Evolutionary conservation across 2,329 filamentous ascomycete species (phyloP), one percentile per base, ranked within the genome.

Genomic region (Didymella lethalis): DNA sequence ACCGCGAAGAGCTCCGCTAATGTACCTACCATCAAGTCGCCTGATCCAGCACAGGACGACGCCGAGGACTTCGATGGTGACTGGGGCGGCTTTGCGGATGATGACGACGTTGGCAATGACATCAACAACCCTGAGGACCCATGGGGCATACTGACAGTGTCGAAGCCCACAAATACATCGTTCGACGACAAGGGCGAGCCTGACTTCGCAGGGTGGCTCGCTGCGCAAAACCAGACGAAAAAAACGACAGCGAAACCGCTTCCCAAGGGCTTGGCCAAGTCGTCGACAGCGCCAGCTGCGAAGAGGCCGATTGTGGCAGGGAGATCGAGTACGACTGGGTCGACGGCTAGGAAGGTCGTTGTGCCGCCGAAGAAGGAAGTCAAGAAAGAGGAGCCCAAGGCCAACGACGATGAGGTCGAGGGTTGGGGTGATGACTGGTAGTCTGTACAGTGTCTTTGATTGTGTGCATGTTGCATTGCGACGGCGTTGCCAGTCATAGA

Each of bases 131-230:
- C 84, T 54, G 82, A 86, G 58, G 81, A 84, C 36, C 81, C 84
- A 20, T 81, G 81, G 69, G 81, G 82, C 23, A 74, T 78, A 32
- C 84, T 82, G 78, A 75, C 58, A 56, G 70, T 74, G 70, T 74
- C 77, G n/a, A 40, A 40, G 36, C 36, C 36, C 11, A 40, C 36
- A 31, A 63, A 67, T 54, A 72, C 29, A 79, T 84, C 89, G 0
- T 94, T 90, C 64, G 91, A 94, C 59, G 93, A 97, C 67, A 88
- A 90, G 26, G 88, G 89, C 2, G 94, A 99, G 75, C 94, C 94
- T 0, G 95, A 98, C 76, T 98, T 99, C 77, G 94, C 93, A 5
- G 93, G 93, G 5, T 98, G 95, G 93, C 78, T 98, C 23, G 93
- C 92, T 12, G 93, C 93, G 12, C 92, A 97, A 74, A 87, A 90